Conservation (phyloP, 495 filamentous ascomycete species). For the Durotheca rogersii region DNA sequence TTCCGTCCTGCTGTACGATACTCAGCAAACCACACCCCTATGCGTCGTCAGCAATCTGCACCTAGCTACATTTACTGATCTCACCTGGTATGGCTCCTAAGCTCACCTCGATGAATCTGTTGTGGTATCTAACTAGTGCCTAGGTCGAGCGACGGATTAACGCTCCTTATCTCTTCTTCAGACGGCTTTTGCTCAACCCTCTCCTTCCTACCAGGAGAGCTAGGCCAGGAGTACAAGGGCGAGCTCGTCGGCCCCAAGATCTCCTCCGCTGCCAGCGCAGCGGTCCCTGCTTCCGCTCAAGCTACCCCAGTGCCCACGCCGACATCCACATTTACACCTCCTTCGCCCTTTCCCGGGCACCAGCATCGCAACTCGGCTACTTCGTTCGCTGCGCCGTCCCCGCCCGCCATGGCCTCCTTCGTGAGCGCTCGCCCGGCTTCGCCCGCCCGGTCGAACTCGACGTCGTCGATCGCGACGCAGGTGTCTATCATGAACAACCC, state of each 20-base stretch:
- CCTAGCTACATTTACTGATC: constrained; percentile 94
- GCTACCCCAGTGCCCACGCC: constrained; percentile 67
- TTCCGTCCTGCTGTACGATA: constrained; percentile 94
- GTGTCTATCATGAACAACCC: constrained; percentile 68
- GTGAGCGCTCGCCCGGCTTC: constrained; percentile 63
- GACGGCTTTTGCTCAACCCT: constrained; percentile 96
- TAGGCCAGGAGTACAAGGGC: constrained; percentile 82
- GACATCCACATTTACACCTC: constrained; percentile 56
- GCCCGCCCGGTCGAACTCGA: constrained; percentile 79
- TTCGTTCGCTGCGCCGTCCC: constrained; percentile 58
- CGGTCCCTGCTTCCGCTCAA: constrained; percentile 54
- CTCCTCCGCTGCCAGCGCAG: constrained; percentile 38
- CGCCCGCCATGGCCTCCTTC: constrained; percentile 52
- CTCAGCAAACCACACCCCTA: constrained; percentile 90
- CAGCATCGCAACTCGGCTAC: constrained; percentile 52
- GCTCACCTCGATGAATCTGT: constrained; percentile 1
- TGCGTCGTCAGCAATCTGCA: constrained; percentile 95
- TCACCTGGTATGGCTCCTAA: constrained; percentile 73
- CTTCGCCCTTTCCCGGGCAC: constrained; percentile 56
- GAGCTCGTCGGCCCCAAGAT: constrained; percentile 57
- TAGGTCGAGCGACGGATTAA: constrained; percentile 91
- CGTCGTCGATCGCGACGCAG: constrained; percentile 75
- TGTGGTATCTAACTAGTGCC: constrained; percentile 32
- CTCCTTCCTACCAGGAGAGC: constrained; percentile 78
- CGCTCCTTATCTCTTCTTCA: constrained; percentile 91